Evolutionary conservation across 106 monocot genomes (phyloP), one percentile per base, ranked within the genome.

Genomic region (Alisma plantagoaquatica): DNA sequence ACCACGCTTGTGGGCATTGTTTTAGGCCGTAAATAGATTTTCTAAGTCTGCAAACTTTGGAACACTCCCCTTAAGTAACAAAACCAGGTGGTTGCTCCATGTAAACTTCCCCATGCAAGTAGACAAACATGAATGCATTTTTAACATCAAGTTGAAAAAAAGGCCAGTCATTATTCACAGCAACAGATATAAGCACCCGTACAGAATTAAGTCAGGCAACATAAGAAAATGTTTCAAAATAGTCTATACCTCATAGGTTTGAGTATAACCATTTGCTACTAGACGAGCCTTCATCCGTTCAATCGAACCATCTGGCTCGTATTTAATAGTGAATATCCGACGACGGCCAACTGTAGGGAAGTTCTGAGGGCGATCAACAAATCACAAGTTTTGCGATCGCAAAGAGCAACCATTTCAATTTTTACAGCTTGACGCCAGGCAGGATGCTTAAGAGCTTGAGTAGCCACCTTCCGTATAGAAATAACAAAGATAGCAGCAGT

Each of bases 81-180:
- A 17, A 21, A 19, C 49, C 49, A 2, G 2, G 49, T 23, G 49
- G 49, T 3, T 4, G 22, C 17, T 14, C 11, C 49, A 49, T 49
- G 25, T 49, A 49, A 19, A 49, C 35, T 38, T 38, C 35, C 35
- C 14, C 35, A 6, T 38, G 6, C 6, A 38, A 14, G 35, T 38
- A 6, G 35, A 6, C 35, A 38, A 7, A 38, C 14, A 38, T 7
- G 35, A 38, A 38, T 6, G 35, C 35, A 38, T 49, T 1, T 10
- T 14, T 21, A 11, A 49, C 49, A 49, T 49, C 49, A n/a, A 49
- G 3, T 49, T 49, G 49, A 49, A 19, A 23, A 4, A 49, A 49
- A 23, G 18, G 49, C 49, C 49, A 49, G 9, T 49, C 22, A 2
- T 23, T 19, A 19, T 23, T 22, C 20, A 6, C 22, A 21, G 1